These are phyloP conservation scores for Aschersonia sp. DNA, from an alignment of 2,329 filamentous ascomycete species.

Conservation along the genomic window DNA sequence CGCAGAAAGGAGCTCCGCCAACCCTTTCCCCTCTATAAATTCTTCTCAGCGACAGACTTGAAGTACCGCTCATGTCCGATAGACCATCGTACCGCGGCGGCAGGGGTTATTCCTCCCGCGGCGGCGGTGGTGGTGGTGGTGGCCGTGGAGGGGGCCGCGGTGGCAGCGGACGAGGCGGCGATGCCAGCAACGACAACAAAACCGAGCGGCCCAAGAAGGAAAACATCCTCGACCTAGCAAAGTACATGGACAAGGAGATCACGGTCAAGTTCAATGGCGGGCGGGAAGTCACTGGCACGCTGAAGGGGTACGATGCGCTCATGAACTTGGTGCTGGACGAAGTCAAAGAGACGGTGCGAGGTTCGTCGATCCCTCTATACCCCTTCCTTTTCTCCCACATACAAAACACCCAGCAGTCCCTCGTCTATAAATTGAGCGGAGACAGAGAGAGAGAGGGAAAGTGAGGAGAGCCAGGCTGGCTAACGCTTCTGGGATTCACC, in stretches of 20 bases:
- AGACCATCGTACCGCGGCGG: slow-evolving; percentile 32
- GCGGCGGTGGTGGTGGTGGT: slow-evolving; percentile 20
- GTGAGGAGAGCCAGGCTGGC: background rate
- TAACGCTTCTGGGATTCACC: background rate
- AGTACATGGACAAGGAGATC: slow-evolving; percentile 96
- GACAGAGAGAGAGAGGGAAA: background rate
- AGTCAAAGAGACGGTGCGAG: slow-evolving; percentile 77
- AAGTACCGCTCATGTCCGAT: slow-evolving; percentile 28
- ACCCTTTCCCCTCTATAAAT: no score
- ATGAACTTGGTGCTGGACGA: slow-evolving; percentile 98
- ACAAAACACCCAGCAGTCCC: no score
- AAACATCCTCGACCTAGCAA: slow-evolving; percentile 87
- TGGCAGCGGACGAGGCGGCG: slow-evolving; percentile 25
- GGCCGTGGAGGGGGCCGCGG: slow-evolving; percentile 30
- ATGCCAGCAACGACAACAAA: slow-evolving; percentile 26
- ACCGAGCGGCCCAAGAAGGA: slow-evolving; percentile 88
- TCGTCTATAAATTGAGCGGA: background rate
- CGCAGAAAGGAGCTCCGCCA: no score
- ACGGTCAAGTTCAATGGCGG: slow-evolving; percentile 95
- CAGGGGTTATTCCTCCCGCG: slow-evolving; percentile 8
- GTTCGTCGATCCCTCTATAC: slow-evolving; percentile 27
- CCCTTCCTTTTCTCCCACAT: no score
- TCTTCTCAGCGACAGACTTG: no score
- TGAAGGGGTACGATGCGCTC: slow-evolving; percentile 92
- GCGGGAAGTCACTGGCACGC: slow-evolving; percentile 71